Conservation (phyloP, 306 rosid genomes). For the Luffa aegyptiaca region DNA sequence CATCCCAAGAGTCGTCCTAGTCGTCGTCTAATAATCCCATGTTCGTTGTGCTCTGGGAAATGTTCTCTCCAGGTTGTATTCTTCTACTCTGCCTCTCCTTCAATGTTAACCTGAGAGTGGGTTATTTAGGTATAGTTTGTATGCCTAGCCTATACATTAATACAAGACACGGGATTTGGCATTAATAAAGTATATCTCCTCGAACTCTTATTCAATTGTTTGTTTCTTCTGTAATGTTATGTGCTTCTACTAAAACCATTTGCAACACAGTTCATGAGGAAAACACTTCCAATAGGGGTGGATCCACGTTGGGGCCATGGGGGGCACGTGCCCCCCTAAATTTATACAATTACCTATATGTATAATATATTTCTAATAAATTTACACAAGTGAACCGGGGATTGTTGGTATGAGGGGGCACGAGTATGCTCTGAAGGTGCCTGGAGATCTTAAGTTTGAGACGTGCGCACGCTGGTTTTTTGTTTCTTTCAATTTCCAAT, state of each 20-base stretch:
- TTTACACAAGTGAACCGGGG: too few relatives aligned
- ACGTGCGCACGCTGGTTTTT: too few relatives aligned
- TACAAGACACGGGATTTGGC: conserved; percentile 3
- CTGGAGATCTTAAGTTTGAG: too few relatives aligned
- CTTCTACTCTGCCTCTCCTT: conserved; percentile 1
- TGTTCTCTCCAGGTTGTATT: background rate
- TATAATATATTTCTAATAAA: too few relatives aligned
- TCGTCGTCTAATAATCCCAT: background rate
- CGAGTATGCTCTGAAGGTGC: too few relatives aligned
- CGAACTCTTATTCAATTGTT: background rate
- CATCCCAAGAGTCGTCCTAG: background rate
- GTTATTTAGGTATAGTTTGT: background rate
- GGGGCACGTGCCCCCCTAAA: too few relatives aligned
- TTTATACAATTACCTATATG: too few relatives aligned
- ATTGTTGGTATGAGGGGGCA: too few relatives aligned
- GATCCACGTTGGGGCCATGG: too few relatives aligned
- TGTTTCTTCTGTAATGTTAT: background rate
- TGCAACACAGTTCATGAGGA: background rate
- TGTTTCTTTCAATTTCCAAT: too few relatives aligned
- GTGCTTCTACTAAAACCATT: background rate
- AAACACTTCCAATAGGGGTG: background rate
- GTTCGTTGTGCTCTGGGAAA: background rate
- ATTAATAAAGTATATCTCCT: conserved; percentile 1
- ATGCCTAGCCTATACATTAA: background rate
- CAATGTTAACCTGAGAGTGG: background rate